Conservation (phyloP, 2,329 filamentous ascomycete species). For the Leptographium lundbergii region DNA sequence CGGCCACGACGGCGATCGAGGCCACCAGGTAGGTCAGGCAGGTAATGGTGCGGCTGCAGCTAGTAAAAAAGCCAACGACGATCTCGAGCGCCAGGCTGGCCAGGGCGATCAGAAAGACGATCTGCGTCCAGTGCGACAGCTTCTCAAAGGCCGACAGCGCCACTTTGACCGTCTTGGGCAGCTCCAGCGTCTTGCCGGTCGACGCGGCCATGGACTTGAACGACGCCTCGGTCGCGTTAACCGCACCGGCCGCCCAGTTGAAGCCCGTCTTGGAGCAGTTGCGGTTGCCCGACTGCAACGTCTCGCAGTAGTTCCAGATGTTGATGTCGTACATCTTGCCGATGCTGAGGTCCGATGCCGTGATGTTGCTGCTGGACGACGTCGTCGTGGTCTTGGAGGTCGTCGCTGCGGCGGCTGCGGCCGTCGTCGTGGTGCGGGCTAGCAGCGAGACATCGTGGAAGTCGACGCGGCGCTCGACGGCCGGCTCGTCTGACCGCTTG, state of each 20-base stretch:
- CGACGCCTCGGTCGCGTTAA: slow-evolving; percentile 46
- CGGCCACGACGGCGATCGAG: slow-evolving; percentile 40
- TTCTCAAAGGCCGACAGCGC: slow-evolving; percentile 62
- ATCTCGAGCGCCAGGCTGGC: slow-evolving; percentile 58
- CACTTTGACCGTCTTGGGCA: slow-evolving; percentile 54
- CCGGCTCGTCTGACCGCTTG: background rate
- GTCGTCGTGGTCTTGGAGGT: slow-evolving; percentile 8
- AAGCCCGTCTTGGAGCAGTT: slow-evolving; percentile 60
- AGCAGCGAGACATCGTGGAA: too few species aligned
- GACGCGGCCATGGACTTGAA: slow-evolving; percentile 41
- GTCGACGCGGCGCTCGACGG: background rate
- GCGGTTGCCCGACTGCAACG: slow-evolving; percentile 39
- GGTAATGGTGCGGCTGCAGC: slow-evolving; percentile 70
- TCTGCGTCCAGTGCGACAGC: slow-evolving; percentile 70
- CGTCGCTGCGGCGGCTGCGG: background rate
- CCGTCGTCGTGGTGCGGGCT: too few species aligned
- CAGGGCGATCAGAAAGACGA: slow-evolving; percentile 66
- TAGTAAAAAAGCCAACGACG: slow-evolving; percentile 66
- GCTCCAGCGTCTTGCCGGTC: slow-evolving; percentile 41
- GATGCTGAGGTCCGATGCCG: slow-evolving; percentile 46
- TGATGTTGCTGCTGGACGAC: slow-evolving; percentile 32
- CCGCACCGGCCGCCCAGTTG: slow-evolving; percentile 63
- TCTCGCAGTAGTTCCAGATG: slow-evolving; percentile 79
- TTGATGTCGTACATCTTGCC: slow-evolving; percentile 68
- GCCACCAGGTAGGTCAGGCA: slow-evolving; percentile 72